Conservation (phyloP, 805 yeast genomes). For the Schwanniomyces pseudopolymorphus region DNA sequence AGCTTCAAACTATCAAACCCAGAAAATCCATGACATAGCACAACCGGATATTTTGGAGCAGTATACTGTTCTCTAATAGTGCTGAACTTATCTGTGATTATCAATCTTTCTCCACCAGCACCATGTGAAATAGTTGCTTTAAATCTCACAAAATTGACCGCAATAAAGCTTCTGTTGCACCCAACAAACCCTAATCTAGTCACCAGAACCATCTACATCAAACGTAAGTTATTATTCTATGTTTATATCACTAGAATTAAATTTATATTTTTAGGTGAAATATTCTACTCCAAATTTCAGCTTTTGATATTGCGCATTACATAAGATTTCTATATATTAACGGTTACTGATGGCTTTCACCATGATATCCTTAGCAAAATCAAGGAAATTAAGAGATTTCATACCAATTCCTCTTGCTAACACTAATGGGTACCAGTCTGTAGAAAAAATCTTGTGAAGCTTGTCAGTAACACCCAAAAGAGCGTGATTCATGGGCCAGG, state of each 20-base stretch:
- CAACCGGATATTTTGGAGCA: conserved; percentile 70
- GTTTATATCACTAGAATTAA: no score
- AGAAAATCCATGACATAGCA: conserved; percentile 82
- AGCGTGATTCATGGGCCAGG: conserved; percentile 77
- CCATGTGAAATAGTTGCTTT: not conserved
- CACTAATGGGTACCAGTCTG: conserved; percentile 73
- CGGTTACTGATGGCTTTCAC: conserved; percentile 45
- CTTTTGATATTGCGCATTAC: not conserved
- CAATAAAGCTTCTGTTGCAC: not conserved
- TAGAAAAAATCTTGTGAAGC: conserved; percentile 80
- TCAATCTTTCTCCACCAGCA: not conserved
- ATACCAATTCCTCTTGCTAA: conserved; percentile 75
- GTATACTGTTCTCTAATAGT: conserved; percentile 40
- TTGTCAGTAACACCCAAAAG: conserved; percentile 89
- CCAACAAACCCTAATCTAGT: not conserved
- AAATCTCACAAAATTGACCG: not conserved
- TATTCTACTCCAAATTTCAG: not conserved
- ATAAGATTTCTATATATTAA: conserved; percentile 4
- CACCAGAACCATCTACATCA: not conserved
- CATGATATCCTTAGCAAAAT: conserved; percentile 67
- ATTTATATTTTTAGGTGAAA: not conserved
- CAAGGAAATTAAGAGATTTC: conserved; percentile 60
- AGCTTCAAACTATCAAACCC: conserved; percentile 63
- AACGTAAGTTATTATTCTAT: not conserved
- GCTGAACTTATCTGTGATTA: conserved; percentile 30